Percentiles rank a stretch among this genome's conserved stretches.
Conservation (phyloP, 2,329 filamentous ascomycete species). For the Knufia fluminis region DNA sequence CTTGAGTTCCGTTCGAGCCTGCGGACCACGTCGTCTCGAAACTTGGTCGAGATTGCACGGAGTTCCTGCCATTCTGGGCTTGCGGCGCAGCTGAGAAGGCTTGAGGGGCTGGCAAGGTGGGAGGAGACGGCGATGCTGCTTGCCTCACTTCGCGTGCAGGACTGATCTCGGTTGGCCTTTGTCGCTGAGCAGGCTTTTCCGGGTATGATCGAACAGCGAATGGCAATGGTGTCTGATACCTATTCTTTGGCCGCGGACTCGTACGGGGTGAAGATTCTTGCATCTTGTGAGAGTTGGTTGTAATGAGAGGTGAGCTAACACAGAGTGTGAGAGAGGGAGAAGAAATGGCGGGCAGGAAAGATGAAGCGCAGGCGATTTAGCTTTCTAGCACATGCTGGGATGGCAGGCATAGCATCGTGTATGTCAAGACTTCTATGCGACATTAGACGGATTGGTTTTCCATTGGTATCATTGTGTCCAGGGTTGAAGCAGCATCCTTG, state of each 20-base stretch:
- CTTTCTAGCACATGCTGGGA: no score
- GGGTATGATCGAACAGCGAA: neutral
- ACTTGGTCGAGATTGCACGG: neutral
- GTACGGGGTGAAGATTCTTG: neutral
- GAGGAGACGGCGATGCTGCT: neutral
- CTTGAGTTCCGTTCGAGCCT: neutral
- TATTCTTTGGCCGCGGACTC: neutral
- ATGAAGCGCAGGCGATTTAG: no score
- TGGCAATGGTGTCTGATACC: constrained; percentile 3
- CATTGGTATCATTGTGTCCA: no score
- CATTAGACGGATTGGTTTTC: neutral
- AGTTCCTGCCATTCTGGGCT: neutral
- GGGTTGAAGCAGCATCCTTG: no score
- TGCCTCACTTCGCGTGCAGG: neutral
- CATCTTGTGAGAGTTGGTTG: no score
- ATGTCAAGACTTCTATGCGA: neutral
- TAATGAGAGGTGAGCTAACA: no score
- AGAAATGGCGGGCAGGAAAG: neutral
- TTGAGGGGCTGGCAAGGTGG: no score
- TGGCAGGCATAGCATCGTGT: no score
- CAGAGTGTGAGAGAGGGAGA: no score
- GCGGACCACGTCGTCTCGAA: neutral
- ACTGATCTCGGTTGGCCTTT: neutral
- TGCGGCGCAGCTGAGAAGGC: neutral
- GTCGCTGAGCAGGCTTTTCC: neutral